phyloP scores from a whole-genome alignment of 495 filamentous ascomycete genomes.

The Neurospora cerealis region DNA sequence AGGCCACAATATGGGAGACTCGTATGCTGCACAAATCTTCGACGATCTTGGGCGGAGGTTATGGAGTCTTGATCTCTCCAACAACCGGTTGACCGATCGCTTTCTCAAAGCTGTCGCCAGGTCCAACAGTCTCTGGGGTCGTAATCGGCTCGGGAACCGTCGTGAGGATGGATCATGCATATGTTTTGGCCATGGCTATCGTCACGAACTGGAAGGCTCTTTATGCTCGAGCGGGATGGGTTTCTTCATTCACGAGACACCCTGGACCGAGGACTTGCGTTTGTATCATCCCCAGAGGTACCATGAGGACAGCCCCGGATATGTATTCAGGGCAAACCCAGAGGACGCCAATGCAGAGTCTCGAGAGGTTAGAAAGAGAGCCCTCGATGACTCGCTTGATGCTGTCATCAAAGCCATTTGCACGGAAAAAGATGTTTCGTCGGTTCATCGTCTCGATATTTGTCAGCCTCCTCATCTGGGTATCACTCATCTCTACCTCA shows the following conservation, averaged over 20 bases:
- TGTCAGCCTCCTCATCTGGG: conserved; percentile 10
- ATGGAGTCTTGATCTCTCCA: conserved; percentile 37
- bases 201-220: not conserved
- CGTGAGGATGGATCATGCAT: not conserved
- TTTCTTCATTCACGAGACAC: not conserved
- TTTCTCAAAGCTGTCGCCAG: conserved; percentile 12
- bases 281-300: not conserved
- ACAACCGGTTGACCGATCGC: conserved; percentile 30
- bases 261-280: not conserved
- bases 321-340: not conserved
- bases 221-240: not conserved
- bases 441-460: conserved; percentile 2
- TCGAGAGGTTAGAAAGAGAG: not conserved
- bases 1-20: conserved; percentile 28
- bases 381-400: not conserved
- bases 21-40: conserved; percentile 18
- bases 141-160: not conserved
- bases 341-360: not conserved
- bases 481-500: conserved; percentile 35
- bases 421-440: not conserved
- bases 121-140: no score
- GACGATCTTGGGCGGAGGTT: conserved; percentile 21
- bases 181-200: not conserved
- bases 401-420: not conserved
- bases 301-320: not conserved